A percentile compares a stretch with the other conserved stretches of the same genome.
Conservation (phyloP, 2,329 filamentous ascomycete species). For the Penicillium fuscoglaucum region DNA sequence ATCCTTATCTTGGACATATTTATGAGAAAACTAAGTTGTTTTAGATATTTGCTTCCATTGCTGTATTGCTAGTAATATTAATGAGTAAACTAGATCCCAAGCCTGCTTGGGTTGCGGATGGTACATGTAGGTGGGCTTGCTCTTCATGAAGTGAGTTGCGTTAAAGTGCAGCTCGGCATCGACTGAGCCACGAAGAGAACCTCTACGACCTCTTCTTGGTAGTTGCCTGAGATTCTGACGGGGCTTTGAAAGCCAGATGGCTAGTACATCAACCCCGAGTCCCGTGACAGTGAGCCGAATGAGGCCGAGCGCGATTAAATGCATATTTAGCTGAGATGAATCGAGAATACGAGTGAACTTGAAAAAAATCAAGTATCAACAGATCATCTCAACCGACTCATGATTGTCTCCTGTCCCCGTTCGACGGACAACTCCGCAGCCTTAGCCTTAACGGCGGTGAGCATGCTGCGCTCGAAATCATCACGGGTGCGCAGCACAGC, state of each 20-base stretch:
- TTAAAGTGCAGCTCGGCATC: background rate
- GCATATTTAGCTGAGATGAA: too few relatives aligned
- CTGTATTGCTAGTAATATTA: conserved; percentile 8
- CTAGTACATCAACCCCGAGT: too few relatives aligned
- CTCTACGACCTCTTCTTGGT: too few relatives aligned
- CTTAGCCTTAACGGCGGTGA: conserved; percentile 81
- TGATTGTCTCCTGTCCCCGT: conserved; percentile 84
- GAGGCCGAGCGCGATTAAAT: background rate
- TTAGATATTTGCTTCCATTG: background rate
- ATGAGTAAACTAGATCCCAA: conserved; percentile 16
- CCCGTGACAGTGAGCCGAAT: too few relatives aligned
- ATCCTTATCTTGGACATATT: background rate
- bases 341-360: too few relatives aligned
- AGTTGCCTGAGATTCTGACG: too few relatives aligned
- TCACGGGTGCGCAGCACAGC: conserved; percentile 81
- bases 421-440: conserved; percentile 83
- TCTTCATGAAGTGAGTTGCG: background rate
- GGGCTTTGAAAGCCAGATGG: background rate
- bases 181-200: background rate
- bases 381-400: conserved; percentile 79
- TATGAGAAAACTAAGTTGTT: background rate
- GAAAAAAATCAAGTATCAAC: background rate
- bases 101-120: conserved; percentile 23
- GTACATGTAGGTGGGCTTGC: background rate
- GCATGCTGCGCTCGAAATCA: conserved; percentile 88